These are phyloP conservation scores for Babesia bigemina DNA, from an alignment of 169 alveolate species.

Conservation along the genomic window DNA sequence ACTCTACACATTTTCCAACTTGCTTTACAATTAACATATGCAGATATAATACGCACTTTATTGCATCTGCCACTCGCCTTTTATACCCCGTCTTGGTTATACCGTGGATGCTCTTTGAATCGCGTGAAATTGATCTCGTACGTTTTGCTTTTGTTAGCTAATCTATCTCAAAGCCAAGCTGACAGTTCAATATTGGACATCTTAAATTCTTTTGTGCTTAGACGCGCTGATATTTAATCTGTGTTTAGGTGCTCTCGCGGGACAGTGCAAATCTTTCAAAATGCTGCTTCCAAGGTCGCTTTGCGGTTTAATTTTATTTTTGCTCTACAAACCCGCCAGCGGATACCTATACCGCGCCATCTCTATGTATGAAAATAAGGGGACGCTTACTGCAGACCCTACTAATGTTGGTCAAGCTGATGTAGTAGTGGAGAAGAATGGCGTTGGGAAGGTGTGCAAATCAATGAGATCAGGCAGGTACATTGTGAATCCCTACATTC, in stretches of 20 bases:
- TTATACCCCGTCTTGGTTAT: neutral
- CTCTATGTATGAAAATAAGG: slow-evolving; percentile 22
- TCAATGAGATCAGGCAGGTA: neutral
- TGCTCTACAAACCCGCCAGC: neutral
- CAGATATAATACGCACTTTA: slow-evolving; percentile 4
- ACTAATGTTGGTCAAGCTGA: slow-evolving; percentile 4
- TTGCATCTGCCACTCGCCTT: slow-evolving; percentile 9
- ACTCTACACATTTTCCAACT: neutral
- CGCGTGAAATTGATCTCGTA: too few species aligned
- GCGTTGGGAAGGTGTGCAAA: slow-evolving; percentile 16
- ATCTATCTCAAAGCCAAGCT: too few species aligned
- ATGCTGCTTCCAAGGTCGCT: slow-evolving; percentile 3
- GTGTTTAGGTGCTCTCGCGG: too few species aligned
- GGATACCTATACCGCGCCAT: slow-evolving; percentile 39
- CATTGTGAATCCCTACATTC: slow-evolving; percentile 26
- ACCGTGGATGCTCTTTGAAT: too few species aligned
- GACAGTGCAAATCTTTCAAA: neutral
- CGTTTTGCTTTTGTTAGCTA: too few species aligned
- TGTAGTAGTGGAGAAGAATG: neutral
- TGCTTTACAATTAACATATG: neutral
- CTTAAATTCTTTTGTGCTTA: neutral
- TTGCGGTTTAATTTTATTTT: neutral
- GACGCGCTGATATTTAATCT: neutral
- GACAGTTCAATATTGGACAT: too few species aligned
- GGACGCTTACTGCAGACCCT: neutral